These are phyloP conservation scores for Talaromyces islandicus DNA, from an alignment of 2,329 filamentous ascomycete genomes.

Conservation along the genomic window DNA sequence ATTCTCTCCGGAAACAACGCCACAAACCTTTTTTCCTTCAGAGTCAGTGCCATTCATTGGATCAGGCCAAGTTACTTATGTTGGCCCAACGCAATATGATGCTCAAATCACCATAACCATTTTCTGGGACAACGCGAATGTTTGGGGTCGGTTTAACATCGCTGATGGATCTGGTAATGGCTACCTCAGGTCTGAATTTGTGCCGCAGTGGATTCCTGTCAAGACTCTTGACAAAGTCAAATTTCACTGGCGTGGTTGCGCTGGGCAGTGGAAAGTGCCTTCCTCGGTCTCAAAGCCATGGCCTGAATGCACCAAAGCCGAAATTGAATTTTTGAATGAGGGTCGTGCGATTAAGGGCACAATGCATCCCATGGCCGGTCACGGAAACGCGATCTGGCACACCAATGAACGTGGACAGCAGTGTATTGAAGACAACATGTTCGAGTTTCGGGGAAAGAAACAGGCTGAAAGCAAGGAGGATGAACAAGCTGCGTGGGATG, in stretches of 20 bases:
- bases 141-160: background rate
- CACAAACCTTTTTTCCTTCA: background rate
- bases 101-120: background rate
- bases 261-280: too few relatives aligned
- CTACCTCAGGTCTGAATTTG: background rate
- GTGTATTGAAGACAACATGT: background rate
- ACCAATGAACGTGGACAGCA: too few relatives aligned
- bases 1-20: background rate
- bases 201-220: background rate
- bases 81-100: background rate
- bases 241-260: background rate
- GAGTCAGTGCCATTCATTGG: background rate
- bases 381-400: too few relatives aligned
- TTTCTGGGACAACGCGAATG: background rate
- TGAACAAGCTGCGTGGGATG: background rate
- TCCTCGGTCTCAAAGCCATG: too few relatives aligned
- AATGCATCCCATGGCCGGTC: constrained; percentile 1
- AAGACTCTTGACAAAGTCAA: background rate
- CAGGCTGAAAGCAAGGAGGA: background rate
- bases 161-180: background rate
- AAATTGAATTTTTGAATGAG: background rate
- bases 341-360: constrained; percentile 34
- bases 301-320: background rate
- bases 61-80: background rate
- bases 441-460: background rate